Percentiles rank a stretch among this genome's conserved stretches.
Evolutionary conservation across 2,329 filamentous ascomycete species (phyloP).

Genomic region (Cladorrhinum sp.): DNA sequence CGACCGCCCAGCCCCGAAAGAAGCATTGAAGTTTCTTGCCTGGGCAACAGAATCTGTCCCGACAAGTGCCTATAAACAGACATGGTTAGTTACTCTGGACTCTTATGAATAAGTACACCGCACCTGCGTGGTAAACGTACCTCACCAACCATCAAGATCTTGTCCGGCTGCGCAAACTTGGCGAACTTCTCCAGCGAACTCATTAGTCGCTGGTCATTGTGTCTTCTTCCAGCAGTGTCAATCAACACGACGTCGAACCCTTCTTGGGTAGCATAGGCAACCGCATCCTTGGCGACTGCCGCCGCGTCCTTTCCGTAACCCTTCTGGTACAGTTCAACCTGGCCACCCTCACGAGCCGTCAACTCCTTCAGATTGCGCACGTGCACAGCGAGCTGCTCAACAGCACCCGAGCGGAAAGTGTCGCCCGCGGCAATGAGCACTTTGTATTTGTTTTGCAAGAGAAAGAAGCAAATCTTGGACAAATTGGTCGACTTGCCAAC

Average conservation of each 20-base stretch:
- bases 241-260: slow-evolving; percentile 92
- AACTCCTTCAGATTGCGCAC: slow-evolving; percentile 91
- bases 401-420: slow-evolving; percentile 94
- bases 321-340: slow-evolving; percentile 91
- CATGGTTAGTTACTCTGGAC: slow-evolving; percentile 16
- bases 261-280: slow-evolving; percentile 71
- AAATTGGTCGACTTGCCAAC: slow-evolving; percentile 98
- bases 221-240: slow-evolving; percentile 88
- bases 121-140: slow-evolving; percentile 29
- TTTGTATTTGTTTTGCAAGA: slow-evolving; percentile 94
- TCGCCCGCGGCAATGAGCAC: slow-evolving; percentile 93
- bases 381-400: slow-evolving; percentile 94
- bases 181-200: slow-evolving; percentile 95
- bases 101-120: background rate
- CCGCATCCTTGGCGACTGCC: slow-evolving; percentile 89
- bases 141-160: slow-evolving; percentile 91
- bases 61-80: slow-evolving; percentile 65
- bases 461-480: slow-evolving; percentile 96
- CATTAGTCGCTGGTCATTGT: slow-evolving; percentile 97
- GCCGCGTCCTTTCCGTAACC: slow-evolving; percentile 98
- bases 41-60: slow-evolving; percentile 95
- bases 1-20: slow-evolving; percentile 75
- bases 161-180: slow-evolving; percentile 92
- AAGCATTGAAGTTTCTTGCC: slow-evolving; percentile 91
- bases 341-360: slow-evolving; percentile 74